Evolutionary conservation across 2,329 filamentous ascomycete species (phyloP).

Genomic region (Tolypocladium cylindrosporum): DNA sequence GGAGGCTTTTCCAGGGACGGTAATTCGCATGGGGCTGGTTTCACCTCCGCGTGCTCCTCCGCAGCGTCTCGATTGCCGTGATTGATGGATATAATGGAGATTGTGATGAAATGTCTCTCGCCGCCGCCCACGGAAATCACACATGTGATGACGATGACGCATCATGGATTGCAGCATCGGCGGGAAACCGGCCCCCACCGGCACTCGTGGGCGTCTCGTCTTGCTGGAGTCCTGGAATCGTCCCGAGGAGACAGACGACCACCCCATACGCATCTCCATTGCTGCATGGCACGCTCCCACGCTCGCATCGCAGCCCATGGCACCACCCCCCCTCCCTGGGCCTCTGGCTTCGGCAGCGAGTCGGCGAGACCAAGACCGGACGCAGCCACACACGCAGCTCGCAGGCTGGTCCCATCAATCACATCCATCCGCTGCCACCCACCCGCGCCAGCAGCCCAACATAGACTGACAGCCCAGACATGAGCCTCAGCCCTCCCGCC

Average conservation of each 20-base stretch:
- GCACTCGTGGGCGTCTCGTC: background rate
- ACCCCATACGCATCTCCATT: background rate
- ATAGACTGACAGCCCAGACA: background rate
- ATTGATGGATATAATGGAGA: background rate
- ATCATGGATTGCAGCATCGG: background rate
- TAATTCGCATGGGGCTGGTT: background rate
- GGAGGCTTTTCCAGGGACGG: background rate
- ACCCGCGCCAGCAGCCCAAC: background rate
- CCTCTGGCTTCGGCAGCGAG: constrained; percentile 4
- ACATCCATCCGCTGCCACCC: background rate
- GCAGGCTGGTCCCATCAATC: background rate
- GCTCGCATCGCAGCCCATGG: background rate
- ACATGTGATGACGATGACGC: background rate
- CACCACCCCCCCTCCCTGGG: background rate
- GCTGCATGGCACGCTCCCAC: background rate
- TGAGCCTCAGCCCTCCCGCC: constrained; percentile 1
- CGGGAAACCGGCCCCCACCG: background rate
- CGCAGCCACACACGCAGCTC: constrained; percentile 1
- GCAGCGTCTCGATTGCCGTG: background rate
- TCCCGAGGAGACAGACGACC: background rate
- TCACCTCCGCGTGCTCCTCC: background rate
- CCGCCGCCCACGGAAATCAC: background rate
- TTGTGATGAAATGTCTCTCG: background rate
- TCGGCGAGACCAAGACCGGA: constrained; percentile 4
- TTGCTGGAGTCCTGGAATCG: background rate